These are phyloP conservation scores for Saccharomyces paradoxus DNA, from an alignment of 805 yeast genomes.

Conservation along the genomic window DNA sequence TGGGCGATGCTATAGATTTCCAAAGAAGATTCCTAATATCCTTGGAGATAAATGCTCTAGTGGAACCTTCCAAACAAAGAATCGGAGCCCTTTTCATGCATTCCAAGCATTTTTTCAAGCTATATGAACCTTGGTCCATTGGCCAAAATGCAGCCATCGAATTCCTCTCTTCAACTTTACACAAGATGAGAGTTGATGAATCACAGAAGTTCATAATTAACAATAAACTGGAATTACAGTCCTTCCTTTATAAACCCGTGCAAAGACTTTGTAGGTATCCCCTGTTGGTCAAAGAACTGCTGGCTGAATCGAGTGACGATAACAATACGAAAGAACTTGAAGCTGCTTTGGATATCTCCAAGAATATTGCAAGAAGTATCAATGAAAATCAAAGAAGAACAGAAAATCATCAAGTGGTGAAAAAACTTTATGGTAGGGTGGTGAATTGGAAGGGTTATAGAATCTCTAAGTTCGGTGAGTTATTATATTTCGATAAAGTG, in stretches of 20 bases:
- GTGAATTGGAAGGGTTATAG: constrained; percentile 90
- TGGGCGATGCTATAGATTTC: constrained; percentile 77
- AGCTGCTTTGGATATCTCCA: constrained; percentile 63
- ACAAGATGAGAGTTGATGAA: constrained; percentile 45
- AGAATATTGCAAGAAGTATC: constrained; percentile 76
- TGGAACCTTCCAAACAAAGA: constrained; percentile 68
- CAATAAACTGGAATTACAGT: constrained; percentile 82
- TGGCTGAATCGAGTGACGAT: constrained; percentile 38
- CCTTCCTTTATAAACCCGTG: constrained; percentile 85
- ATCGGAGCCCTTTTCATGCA: constrained; percentile 84
- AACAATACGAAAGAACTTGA: constrained; percentile 58
- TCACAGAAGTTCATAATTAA: constrained; percentile 47
- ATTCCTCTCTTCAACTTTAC: constrained; percentile 43
- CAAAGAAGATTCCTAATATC: constrained; percentile 86
- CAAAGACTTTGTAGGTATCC: constrained; percentile 97
- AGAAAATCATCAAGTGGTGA: constrained; percentile 69
- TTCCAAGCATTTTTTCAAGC: constrained; percentile 75
- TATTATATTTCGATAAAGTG: constrained; percentile 65
- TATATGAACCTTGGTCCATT: constrained; percentile 90
- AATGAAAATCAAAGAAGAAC: constrained; percentile 91
- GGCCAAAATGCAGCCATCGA: constrained; percentile 85
- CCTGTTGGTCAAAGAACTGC: constrained; percentile 62
- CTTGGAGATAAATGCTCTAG: constrained; percentile 74
- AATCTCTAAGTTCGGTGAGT: constrained; percentile 72
- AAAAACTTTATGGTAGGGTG: constrained; percentile 64